These are phyloP conservation scores for Pleurotus pulmonarius DNA, from an alignment of 768 basidiomycete species.

Conservation along the genomic window DNA sequence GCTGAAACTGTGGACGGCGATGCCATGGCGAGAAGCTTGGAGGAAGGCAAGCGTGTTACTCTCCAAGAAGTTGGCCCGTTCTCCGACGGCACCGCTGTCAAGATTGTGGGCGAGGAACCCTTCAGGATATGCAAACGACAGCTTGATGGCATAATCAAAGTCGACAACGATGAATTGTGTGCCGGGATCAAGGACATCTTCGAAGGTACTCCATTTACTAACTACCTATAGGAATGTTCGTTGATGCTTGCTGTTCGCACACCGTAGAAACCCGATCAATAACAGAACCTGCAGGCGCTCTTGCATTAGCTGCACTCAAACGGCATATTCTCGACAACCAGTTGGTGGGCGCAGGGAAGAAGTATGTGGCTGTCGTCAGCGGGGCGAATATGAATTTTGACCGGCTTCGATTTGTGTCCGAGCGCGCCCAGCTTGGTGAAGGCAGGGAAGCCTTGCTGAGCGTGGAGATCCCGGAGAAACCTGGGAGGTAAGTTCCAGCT, in stretches of 20 bases:
- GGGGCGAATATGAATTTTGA: conserved; percentile 99
- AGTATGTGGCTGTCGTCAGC: conserved; percentile 88
- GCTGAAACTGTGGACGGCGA: conserved; percentile 96
- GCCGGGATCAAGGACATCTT: conserved; percentile 99
- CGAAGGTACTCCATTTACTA: conserved; percentile 62
- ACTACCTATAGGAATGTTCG: not conserved
- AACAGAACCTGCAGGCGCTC: conserved; percentile 94
- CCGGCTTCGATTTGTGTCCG: conserved; percentile 94
- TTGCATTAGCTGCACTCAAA: conserved; percentile 90
- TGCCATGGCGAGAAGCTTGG: conserved; percentile 84
- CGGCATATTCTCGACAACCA: conserved; percentile 78
- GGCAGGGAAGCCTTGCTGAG: conserved; percentile 90
- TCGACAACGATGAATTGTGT: conserved; percentile 94
- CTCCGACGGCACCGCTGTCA: conserved; percentile 96
- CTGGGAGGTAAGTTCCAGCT: conserved; percentile 69
- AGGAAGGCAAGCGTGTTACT: conserved; percentile 76
- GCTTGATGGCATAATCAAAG: conserved; percentile 79
- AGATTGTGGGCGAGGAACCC: conserved; percentile 91
- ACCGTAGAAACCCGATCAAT: conserved; percentile 86
- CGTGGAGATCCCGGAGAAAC: conserved; percentile 90
- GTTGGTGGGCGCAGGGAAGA: conserved; percentile 78
- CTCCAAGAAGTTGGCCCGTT: conserved; percentile 93
- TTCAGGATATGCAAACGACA: conserved; percentile 88
- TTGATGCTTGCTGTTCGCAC: not conserved
- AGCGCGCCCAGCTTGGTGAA: conserved; percentile 96